phyloP scores from a whole-genome alignment of 2,329 filamentous ascomycete genomes.

The Neonectria hederae region DNA sequence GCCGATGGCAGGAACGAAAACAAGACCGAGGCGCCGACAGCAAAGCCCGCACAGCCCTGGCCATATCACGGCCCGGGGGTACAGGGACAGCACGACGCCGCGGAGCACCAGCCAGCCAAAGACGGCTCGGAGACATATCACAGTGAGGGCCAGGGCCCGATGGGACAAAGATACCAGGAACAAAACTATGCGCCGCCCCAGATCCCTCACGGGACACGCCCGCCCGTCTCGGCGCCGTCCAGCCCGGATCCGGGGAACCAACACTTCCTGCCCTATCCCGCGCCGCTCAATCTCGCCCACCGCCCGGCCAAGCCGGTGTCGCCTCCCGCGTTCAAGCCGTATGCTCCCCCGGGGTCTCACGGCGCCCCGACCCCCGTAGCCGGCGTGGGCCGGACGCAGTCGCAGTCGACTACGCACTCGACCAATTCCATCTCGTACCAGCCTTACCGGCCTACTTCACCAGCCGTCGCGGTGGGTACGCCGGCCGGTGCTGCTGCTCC shows the following conservation, averaged over 20 bases:
- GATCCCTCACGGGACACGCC: conserved; percentile 30
- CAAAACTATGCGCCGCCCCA: conserved; percentile 16
- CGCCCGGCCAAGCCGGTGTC: conserved; percentile 36
- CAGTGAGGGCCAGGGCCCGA: conserved; percentile 16
- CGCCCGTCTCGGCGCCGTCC: conserved; percentile 20
- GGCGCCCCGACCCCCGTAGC: conserved; percentile 19
- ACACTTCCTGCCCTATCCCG: conserved; percentile 35
- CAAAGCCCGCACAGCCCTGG: conserved; percentile 43
- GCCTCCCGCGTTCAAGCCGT: conserved; percentile 41
- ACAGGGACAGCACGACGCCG: neutral
- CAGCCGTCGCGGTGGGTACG: conserved; percentile 7
- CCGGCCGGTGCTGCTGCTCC: conserved; percentile 14
- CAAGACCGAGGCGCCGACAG: conserved; percentile 3
- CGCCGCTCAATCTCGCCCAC: conserved; percentile 42
- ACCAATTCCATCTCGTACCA: conserved; percentile 39
- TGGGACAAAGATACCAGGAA: conserved; percentile 8
- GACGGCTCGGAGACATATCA: neutral
- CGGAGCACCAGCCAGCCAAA: conserved; percentile 5
- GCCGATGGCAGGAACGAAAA: conserved; percentile 6
- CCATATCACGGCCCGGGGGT: conserved; percentile 44
- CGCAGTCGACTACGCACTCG: conserved; percentile 38
- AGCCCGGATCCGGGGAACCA: conserved; percentile 23
- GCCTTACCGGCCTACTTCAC: conserved; percentile 43
- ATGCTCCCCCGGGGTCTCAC: conserved; percentile 38
- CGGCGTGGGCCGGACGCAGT: conserved; percentile 26